A percentile compares a stretch with the other conserved stretches of the same genome.
Conservation (phyloP, 257 asterid species). For the Solanum appendiculatum region DNA sequence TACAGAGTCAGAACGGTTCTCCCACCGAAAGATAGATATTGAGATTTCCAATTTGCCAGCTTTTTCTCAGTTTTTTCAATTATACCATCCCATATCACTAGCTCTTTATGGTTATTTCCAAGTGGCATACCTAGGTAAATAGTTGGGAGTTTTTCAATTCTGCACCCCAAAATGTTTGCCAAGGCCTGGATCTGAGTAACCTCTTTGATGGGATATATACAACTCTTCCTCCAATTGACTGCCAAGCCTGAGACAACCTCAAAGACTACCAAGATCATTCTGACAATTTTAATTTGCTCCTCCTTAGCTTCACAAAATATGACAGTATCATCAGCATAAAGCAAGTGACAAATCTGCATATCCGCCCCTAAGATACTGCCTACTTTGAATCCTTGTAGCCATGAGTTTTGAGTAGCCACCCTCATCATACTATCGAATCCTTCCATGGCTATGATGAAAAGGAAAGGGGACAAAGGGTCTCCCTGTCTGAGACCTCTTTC, state of each 20-base stretch:
- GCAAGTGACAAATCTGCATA: not conserved
- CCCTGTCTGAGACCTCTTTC: not conserved
- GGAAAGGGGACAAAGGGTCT: not conserved
- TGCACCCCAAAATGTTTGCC: not conserved
- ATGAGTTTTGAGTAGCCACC: not conserved
- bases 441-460: not conserved
- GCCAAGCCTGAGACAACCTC: not conserved
- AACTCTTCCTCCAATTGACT: not conserved
- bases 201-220: not conserved
- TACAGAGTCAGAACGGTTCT: not conserved
- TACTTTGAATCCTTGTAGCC: not conserved
- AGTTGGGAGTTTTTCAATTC: not conserved
- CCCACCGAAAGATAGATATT: not conserved
- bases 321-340: not conserved
- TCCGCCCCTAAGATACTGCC: not conserved
- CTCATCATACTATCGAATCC: not conserved
- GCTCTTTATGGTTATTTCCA: not conserved
- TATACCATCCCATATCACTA: not conserved
- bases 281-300: not conserved
- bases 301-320: not conserved
- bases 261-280: not conserved
- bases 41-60: not conserved
- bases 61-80: not conserved
- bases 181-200: not conserved
- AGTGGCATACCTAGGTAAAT: not conserved